Percentiles rank a stretch among this genome's conserved stretches.
phyloP scores from a whole-genome alignment of 768 basidiomycete genomes.

The Psilocybe cyanescens region DNA sequence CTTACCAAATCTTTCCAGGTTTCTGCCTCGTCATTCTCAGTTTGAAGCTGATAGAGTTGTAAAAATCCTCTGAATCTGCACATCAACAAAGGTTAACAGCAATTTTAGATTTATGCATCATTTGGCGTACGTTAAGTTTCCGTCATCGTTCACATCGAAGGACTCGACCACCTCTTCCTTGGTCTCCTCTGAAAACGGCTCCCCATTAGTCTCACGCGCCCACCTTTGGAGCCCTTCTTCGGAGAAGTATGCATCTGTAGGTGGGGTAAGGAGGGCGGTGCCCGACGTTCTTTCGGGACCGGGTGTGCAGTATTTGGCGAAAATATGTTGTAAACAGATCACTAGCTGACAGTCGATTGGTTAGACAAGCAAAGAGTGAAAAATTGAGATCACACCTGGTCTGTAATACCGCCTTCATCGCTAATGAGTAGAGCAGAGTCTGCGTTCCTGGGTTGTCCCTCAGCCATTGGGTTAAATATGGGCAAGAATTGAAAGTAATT shows the following conservation, averaged over 20 bases:
- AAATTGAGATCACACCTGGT: slow-evolving; percentile 46
- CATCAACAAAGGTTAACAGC: background rate
- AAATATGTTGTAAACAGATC: slow-evolving; percentile 73
- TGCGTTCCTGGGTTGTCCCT: background rate
- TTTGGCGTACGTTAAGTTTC: slow-evolving; percentile 66
- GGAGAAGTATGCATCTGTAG: slow-evolving; percentile 60
- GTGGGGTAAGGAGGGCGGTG: slow-evolving; percentile 44
- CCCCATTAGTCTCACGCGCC: slow-evolving; percentile 84
- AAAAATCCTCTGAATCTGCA: slow-evolving; percentile 77
- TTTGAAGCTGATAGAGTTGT: slow-evolving; percentile 86
- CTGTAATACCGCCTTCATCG: slow-evolving; percentile 69
- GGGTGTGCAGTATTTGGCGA: slow-evolving; percentile 76
- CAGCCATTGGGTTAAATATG: slow-evolving; percentile 11
- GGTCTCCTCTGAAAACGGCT: slow-evolving; percentile 74
- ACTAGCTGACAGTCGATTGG: slow-evolving; percentile 52
- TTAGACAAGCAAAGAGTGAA: background rate
- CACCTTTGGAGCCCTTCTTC: slow-evolving; percentile 70
- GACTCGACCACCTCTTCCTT: slow-evolving; percentile 80
- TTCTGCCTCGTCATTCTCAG: slow-evolving; percentile 82
- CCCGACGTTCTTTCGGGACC: slow-evolving; percentile 19
- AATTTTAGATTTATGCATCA: slow-evolving; percentile 42
- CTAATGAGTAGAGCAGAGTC: slow-evolving; percentile 55
- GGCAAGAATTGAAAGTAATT: background rate
- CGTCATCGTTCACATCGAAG: slow-evolving; percentile 74
- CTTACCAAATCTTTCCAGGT: slow-evolving; percentile 83